Evolutionary conservation across 768 basidiomycete genomes (phyloP), one percentile per base, ranked within the genome.

Genomic region (Mycena latifolia): DNA sequence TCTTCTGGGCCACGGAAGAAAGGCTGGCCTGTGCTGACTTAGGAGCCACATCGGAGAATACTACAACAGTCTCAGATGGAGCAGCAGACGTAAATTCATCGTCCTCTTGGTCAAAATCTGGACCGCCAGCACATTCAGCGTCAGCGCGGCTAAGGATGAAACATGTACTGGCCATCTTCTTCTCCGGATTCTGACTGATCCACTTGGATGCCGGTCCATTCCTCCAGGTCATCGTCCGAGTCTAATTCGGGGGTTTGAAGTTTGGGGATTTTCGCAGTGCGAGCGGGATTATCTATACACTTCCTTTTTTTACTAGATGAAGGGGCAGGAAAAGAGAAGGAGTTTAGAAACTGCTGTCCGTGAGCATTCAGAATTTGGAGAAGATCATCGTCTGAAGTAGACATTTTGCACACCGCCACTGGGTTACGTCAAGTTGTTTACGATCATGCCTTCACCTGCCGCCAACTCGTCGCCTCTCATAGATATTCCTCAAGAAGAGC

Each of bases 401-500:
- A 45, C 62, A 64, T 67, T 48, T 50, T 33, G 31, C 24, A 25
- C 39, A 39, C 39, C 39, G 39, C 39, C 39, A 39, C 39, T 25
- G 17, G n/a, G n/a, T n/a, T 51, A 63, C 67, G 53, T 54, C 41
- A 61, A 29, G 25, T 22, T 10, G 22, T 22, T 48, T 31, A 54
- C 63, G 48, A 50, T 18, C 56, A 51, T 58, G 64, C 50, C 46
- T 55, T 14, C 33, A 35, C n/a, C n/a, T n/a, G 33, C 33, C 33
- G 33, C 8, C 33, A 15, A 41, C 11, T 51, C 48, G 41, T 22
- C 52, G n/a, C 43, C 45, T 0, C 11, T 31, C 37, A 55, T 67
- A 33, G 25, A 63, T 39, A 88, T 94, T 39, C 74, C 91, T 5
- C 88, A 92, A 73, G 88, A 90, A 2, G 93, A 94, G 74, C 87